phyloP scores from a whole-genome alignment of 495 filamentous ascomycete species.

The Lepidopterella palustris region DNA sequence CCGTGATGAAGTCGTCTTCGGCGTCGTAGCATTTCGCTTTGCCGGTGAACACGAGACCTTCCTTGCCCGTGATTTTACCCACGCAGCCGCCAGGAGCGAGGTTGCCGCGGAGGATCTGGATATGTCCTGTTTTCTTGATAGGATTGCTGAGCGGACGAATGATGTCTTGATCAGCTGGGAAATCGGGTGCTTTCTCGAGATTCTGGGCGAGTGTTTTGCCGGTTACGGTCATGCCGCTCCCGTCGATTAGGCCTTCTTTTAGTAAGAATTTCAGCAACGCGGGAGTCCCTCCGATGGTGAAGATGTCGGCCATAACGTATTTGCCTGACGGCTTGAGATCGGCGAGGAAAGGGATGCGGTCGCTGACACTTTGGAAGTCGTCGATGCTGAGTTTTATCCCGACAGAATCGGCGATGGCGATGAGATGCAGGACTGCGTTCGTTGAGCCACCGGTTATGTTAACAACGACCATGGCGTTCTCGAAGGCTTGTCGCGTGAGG shows the following conservation, averaged over 20 bases:
- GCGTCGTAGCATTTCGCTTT: slow-evolving; percentile 80
- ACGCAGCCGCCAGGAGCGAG: slow-evolving; percentile 88
- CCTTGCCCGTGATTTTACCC: slow-evolving; percentile 98
- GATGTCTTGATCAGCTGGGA: slow-evolving; percentile 79
- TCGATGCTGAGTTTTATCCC: slow-evolving; percentile 92
- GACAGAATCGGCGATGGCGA: slow-evolving; percentile 91
- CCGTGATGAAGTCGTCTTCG: slow-evolving; percentile 42
- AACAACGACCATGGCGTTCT: slow-evolving; percentile 92
- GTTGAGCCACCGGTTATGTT: slow-evolving; percentile 95
- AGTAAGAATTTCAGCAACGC: slow-evolving; percentile 86
- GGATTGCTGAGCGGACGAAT: slow-evolving; percentile 88
- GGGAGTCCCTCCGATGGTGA: slow-evolving; percentile 86
- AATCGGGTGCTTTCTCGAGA: slow-evolving; percentile 66
- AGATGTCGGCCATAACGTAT: slow-evolving; percentile 90
- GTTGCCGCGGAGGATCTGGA: slow-evolving; percentile 90
- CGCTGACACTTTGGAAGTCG: slow-evolving; percentile 92
- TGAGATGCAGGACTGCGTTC: slow-evolving; percentile 93
- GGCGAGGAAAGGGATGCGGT: slow-evolving; percentile 86
- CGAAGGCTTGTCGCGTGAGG: slow-evolving; percentile 84
- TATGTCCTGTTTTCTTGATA: slow-evolving; percentile 90
- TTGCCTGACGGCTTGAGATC: slow-evolving; percentile 97
- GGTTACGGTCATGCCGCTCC: slow-evolving; percentile 84
- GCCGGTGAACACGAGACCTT: slow-evolving; percentile 81
- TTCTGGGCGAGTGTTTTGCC: slow-evolving; percentile 92
- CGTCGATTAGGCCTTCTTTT: slow-evolving; percentile 82